phyloP scores from a whole-genome alignment of 2,329 filamentous ascomycete species.

The Xylariaceae sp. region DNA sequence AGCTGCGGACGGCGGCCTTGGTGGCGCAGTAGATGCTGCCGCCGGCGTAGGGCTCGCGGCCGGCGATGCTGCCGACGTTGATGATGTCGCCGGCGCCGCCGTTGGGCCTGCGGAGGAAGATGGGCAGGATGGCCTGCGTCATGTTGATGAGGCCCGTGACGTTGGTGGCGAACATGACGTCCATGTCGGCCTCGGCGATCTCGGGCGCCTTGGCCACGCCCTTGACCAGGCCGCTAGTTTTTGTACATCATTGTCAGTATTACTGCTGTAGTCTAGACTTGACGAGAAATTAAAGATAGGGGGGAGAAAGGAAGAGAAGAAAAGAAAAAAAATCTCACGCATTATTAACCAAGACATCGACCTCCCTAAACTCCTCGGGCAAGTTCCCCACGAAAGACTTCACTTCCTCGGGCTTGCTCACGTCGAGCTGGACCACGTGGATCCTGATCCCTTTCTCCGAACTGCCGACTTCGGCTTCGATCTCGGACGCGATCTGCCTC shows the following conservation, averaged over 20 bases:
- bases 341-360: slow-evolving; percentile 93
- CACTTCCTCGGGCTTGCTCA: slow-evolving; percentile 74
- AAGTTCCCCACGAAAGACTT: slow-evolving; percentile 64
- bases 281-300: not conserved
- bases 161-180: slow-evolving; percentile 86
- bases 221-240: slow-evolving; percentile 86
- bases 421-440: slow-evolving; percentile 76
- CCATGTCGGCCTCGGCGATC: slow-evolving; percentile 76
- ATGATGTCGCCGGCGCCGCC: slow-evolving; percentile 88
- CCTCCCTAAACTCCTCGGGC: slow-evolving; percentile 75
- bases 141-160: slow-evolving; percentile 93
- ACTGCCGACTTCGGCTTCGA: slow-evolving; percentile 15
- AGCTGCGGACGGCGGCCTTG: slow-evolving; percentile 68
- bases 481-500: slow-evolving; percentile 69
- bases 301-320: not conserved
- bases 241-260: too few relatives aligned
- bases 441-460: slow-evolving; percentile 55
- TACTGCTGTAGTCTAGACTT: too few relatives aligned
- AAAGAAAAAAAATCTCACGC: slow-evolving; percentile 54
- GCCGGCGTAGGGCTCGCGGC: slow-evolving; percentile 65
- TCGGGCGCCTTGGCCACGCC: slow-evolving; percentile 80
- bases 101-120: slow-evolving; percentile 70
- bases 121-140: slow-evolving; percentile 83
- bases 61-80: slow-evolving; percentile 62
- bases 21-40: slow-evolving; percentile 76